These are phyloP conservation scores for Geranium incanum DNA, from an alignment of 441 rosid species.

Conservation along the genomic window DNA sequence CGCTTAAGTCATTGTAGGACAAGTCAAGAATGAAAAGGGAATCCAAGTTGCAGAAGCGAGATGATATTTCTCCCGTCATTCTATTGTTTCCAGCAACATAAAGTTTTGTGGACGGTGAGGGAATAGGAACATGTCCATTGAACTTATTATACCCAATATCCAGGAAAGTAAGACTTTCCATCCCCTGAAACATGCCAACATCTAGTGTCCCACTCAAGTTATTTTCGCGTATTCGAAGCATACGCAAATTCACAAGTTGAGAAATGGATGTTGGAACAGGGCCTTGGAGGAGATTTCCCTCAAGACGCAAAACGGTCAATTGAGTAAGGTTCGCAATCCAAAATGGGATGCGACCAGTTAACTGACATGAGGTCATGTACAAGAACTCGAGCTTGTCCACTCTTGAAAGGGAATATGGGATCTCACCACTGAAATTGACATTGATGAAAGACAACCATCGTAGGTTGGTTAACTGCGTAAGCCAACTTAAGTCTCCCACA, in stretches of 20 bases:
- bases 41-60: too few species aligned
- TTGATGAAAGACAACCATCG: background rate
- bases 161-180: background rate
- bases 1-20: too few species aligned
- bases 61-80: too few species aligned
- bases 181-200: background rate
- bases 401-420: background rate
- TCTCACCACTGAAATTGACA: background rate
- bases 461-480: background rate
- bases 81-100: too few species aligned
- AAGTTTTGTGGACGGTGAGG: too few species aligned
- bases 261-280: slow-evolving; percentile 21
- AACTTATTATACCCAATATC: background rate
- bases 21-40: too few species aligned
- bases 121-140: too few species aligned
- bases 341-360: background rate
- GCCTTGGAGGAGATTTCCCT: slow-evolving; percentile 18
- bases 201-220: background rate
- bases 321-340: slow-evolving; percentile 2
- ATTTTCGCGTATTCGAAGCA: background rate
- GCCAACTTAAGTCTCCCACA: background rate
- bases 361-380: background rate
- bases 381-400: background rate
- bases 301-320: background rate
- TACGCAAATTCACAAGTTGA: background rate